phyloP scores from a whole-genome alignment of 768 basidiomycete species.

The Hydnum rufescens region DNA sequence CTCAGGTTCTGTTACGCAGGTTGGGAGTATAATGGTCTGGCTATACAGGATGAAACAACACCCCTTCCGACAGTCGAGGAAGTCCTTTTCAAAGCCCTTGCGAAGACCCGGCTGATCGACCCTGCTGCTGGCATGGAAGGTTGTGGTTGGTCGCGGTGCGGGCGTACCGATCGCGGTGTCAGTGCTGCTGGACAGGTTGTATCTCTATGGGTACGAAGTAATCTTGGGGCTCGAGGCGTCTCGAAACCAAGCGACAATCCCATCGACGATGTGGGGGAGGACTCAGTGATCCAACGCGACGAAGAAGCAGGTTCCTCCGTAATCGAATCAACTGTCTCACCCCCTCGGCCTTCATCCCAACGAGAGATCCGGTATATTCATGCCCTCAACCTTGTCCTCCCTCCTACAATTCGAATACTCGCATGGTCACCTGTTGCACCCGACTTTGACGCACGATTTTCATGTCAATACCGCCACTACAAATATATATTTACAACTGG shows the following conservation, averaged over 20 bases:
- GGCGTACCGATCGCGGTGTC: slow-evolving; percentile 87
- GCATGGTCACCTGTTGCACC: slow-evolving; percentile 82
- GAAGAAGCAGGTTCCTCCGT: background rate
- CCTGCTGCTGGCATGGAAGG: slow-evolving; percentile 54
- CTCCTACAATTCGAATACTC: slow-evolving; percentile 70
- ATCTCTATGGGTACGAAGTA: slow-evolving; percentile 76
- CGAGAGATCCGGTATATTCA: slow-evolving; percentile 55
- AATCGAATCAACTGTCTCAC: background rate
- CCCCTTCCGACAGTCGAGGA: slow-evolving; percentile 82
- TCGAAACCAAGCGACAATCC: slow-evolving; percentile 6
- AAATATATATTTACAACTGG: slow-evolving; percentile 80
- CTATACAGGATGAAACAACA: slow-evolving; percentile 50
- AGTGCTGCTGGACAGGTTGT: slow-evolving; percentile 89
- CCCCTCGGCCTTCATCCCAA: background rate
- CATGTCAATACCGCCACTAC: slow-evolving; percentile 78
- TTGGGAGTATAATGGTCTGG: slow-evolving; percentile 80
- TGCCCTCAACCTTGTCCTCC: slow-evolving; percentile 73
- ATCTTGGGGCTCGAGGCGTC: slow-evolving; percentile 17
- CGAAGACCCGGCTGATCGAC: slow-evolving; percentile 60
- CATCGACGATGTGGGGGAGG: background rate
- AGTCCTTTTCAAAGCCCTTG: slow-evolving; percentile 62
- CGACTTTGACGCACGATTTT: slow-evolving; percentile 73
- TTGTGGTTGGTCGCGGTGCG: slow-evolving; percentile 80
- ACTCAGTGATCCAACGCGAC: background rate
- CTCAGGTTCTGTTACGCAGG: slow-evolving; percentile 86